Conservation (phyloP, 441 rosid species). For the Croton laevigatus region DNA sequence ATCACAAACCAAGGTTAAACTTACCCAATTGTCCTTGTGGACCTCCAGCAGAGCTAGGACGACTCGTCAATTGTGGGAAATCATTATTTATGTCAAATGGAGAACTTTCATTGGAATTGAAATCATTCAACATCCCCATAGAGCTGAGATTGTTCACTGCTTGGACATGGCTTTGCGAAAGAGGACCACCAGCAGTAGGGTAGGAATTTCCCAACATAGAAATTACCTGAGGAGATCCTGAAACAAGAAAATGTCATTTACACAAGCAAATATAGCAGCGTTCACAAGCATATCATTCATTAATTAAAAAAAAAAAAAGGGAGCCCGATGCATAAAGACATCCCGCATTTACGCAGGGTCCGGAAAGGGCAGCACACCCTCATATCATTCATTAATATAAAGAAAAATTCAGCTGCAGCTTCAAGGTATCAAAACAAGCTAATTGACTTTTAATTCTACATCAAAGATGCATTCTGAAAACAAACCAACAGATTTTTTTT, state of each 20-base stretch:
- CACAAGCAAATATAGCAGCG: slow-evolving; percentile 10
- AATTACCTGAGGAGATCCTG: slow-evolving; percentile 92
- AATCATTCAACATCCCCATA: slow-evolving; percentile 87
- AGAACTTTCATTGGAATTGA: slow-evolving; percentile 71
- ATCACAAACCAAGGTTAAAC: slow-evolving; percentile 10
- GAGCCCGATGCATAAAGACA: too few relatives aligned
- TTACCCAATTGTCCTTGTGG: slow-evolving; percentile 95
- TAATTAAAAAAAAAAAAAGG: background rate
- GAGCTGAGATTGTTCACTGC: slow-evolving; percentile 78
- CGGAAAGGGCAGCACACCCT: too few relatives aligned
- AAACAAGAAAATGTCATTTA: slow-evolving; percentile 30
- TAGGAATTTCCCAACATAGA: slow-evolving; percentile 81
- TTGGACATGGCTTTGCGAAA: slow-evolving; percentile 86
- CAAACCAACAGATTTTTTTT: background rate
- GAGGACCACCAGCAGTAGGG: slow-evolving; percentile 74
- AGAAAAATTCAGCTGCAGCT: background rate
- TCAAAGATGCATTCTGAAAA: background rate
- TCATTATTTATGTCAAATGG: slow-evolving; percentile 93
- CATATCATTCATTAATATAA: background rate
- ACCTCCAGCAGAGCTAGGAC: slow-evolving; percentile 91
- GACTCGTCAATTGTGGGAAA: slow-evolving; percentile 89
- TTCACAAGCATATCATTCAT: background rate
- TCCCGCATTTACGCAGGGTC: too few relatives aligned
- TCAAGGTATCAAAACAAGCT: background rate
- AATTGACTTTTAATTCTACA: background rate